Percentiles rank a stretch among this genome's conserved stretches.
These are phyloP conservation scores for Forsythia viridissima DNA, from an alignment of 257 asterid species.

Conservation along the genomic window DNA sequence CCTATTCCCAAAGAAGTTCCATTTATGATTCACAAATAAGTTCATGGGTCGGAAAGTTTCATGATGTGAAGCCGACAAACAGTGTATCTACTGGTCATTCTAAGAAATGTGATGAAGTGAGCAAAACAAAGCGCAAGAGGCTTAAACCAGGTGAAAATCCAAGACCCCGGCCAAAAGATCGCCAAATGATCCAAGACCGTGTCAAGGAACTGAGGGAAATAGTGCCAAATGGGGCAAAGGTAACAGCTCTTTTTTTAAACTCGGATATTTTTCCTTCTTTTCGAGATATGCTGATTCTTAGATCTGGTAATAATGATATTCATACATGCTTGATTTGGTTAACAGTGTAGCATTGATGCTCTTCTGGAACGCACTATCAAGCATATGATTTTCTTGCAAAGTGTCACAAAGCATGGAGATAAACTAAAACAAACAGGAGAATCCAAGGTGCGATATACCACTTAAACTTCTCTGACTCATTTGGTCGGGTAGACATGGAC, in stretches of 20 bases:
- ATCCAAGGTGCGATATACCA: conserved; percentile 57
- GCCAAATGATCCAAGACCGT: conserved; percentile 97
- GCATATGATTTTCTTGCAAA: conserved; percentile 93
- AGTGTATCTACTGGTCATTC: conserved; percentile 68
- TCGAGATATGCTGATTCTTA: background rate
- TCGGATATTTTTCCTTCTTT: background rate
- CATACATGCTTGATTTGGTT: conserved; percentile 18
- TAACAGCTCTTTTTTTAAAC: conserved; percentile 24
- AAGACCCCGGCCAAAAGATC: conserved; percentile 92
- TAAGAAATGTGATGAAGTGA: conserved; percentile 58
- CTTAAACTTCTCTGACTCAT: background rate
- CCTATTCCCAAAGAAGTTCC: conserved; percentile 61
- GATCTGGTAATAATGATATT: conserved; percentile 3
- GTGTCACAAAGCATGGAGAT: conserved; percentile 89
- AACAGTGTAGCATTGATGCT: conserved; percentile 97
- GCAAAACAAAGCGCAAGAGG: conserved; percentile 75
- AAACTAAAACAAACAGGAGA: conserved; percentile 83
- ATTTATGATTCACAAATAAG: conserved; percentile 66
- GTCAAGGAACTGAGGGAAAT: conserved; percentile 91
- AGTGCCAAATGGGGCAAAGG: conserved; percentile 95
- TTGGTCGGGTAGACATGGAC: background rate
- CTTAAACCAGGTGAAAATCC: conserved; percentile 93
- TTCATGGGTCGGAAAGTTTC: conserved; percentile 68
- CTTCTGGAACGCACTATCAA: conserved; percentile 93
- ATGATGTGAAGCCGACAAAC: conserved; percentile 46